Percentiles rank a stretch among this genome's conserved stretches.
These are phyloP conservation scores for Corynascus novoguineensis DNA, from an alignment of 495 filamentous ascomycete genomes.

Conservation along the genomic window DNA sequence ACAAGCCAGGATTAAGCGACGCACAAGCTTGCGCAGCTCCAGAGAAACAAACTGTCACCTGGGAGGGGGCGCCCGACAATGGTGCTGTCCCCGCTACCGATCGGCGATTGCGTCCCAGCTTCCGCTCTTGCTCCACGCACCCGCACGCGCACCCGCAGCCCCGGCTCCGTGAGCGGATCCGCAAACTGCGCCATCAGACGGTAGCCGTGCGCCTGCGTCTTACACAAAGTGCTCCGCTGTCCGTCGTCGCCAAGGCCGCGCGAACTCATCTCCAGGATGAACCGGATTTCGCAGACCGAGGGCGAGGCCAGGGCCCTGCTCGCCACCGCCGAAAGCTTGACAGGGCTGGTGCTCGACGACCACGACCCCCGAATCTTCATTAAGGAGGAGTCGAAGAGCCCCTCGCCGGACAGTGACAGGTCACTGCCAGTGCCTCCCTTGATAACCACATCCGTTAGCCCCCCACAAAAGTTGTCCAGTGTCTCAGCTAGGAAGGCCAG, in stretches of 20 bases:
- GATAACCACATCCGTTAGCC: constrained; percentile 6
- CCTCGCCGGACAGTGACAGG: constrained; percentile 11
- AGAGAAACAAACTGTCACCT: neutral
- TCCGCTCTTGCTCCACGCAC: constrained; percentile 4
- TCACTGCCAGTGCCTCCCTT: neutral
- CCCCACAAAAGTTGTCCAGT: neutral
- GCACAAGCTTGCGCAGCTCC: neutral
- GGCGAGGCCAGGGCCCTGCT: constrained; percentile 12
- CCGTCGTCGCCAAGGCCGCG: neutral
- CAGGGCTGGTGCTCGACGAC: constrained; percentile 17
- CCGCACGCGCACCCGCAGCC: neutral
- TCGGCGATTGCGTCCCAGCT: constrained; percentile 14
- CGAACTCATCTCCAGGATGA: neutral
- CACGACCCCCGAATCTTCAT: constrained; percentile 11
- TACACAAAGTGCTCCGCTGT: neutral
- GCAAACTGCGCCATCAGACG: constrained; percentile 2
- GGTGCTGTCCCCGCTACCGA: constrained; percentile 14
- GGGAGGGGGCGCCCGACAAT: constrained; percentile 3
- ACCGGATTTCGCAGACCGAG: neutral
- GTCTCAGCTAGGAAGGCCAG: neutral
- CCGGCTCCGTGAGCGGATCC: constrained; percentile 7
- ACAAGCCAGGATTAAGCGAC: neutral
- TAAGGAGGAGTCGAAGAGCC: constrained; percentile 20
- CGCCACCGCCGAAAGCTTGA: constrained; percentile 14
- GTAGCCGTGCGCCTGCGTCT: neutral